Conservation (phyloP, 805 yeast species). For the Maudiozyma serrabonitensis region DNA sequence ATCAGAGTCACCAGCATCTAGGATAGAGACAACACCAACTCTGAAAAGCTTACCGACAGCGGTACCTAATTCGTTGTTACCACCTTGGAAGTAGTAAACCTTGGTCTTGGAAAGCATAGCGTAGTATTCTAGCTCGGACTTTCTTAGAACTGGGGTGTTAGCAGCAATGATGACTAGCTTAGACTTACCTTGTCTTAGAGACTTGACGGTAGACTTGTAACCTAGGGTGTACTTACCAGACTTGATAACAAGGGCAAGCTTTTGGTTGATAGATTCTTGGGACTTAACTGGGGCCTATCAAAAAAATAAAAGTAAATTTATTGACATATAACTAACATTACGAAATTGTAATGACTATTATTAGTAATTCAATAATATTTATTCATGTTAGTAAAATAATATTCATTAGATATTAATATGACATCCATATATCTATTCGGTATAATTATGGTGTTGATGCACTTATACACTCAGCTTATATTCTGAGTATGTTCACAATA, state of each 20-base stretch:
- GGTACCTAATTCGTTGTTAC: conserved; percentile 99
- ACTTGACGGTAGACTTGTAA: conserved; percentile 97
- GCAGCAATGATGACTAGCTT: conserved; percentile 96
- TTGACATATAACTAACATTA: not conserved
- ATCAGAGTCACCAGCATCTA: conserved; percentile 99
- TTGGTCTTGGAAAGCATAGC: conserved; percentile 98
- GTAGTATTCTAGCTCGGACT: conserved; percentile 99
- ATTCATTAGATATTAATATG: too few species aligned
- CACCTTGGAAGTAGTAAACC: conserved; percentile 98
- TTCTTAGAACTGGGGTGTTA: conserved; percentile 99
- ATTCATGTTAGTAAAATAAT: not conserved
- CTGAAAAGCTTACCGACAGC: conserved; percentile 99
- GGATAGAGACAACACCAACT: conserved; percentile 92
- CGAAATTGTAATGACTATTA: not conserved
- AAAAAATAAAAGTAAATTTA: not conserved
- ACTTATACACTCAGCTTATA: too few species aligned
- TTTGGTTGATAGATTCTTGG: conserved; percentile 93
- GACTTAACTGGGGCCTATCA: conserved; percentile 84
- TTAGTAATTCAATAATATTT: not conserved
- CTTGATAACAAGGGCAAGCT: conserved; percentile 95
- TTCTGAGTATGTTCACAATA: too few species aligned
- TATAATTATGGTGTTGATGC: too few species aligned
- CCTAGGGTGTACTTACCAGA: conserved; percentile 99
- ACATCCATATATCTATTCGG: too few species aligned
- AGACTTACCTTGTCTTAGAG: conserved; percentile 98